Percentiles rank a stretch among this genome's conserved stretches.
Evolutionary conservation across 2,329 filamentous ascomycete genomes (phyloP).

Genomic region (Penicillium sp.): DNA sequence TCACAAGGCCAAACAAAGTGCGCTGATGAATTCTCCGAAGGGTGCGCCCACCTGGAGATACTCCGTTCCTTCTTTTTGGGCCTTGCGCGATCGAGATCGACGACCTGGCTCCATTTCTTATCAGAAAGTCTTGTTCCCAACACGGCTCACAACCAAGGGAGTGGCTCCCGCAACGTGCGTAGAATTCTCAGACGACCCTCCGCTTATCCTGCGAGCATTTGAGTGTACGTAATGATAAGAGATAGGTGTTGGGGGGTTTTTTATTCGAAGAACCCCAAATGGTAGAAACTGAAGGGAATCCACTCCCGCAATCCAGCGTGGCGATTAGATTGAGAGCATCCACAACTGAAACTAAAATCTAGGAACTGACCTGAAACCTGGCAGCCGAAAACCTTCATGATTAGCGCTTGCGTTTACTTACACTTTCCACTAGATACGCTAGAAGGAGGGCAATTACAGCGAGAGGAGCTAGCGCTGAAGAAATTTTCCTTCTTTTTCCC

Average conservation of each 20-base stretch:
- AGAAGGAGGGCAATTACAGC: neutral
- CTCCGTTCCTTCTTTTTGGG: neutral
- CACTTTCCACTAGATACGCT: neutral
- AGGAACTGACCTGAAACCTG: neutral
- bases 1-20: neutral
- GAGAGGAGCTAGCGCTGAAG: neutral
- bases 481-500: neutral
- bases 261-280: neutral
- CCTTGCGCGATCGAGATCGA: conserved; percentile 9
- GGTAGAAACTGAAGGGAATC: neutral
- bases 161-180: conserved; percentile 4
- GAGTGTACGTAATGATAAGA: conserved; percentile 15
- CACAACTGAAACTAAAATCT: neutral
- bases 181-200: neutral
- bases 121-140: conserved; percentile 11
- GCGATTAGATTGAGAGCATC: neutral
- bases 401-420: neutral
- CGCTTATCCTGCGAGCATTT: neutral
- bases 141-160: conserved; percentile 15
- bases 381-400: neutral
- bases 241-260: neutral
- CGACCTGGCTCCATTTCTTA: conserved; percentile 9
- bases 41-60: neutral
- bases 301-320: neutral
- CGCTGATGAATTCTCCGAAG: neutral